Conservation (phyloP, 768 basidiomycete genomes). For the Tubosaeta sp. region DNA sequence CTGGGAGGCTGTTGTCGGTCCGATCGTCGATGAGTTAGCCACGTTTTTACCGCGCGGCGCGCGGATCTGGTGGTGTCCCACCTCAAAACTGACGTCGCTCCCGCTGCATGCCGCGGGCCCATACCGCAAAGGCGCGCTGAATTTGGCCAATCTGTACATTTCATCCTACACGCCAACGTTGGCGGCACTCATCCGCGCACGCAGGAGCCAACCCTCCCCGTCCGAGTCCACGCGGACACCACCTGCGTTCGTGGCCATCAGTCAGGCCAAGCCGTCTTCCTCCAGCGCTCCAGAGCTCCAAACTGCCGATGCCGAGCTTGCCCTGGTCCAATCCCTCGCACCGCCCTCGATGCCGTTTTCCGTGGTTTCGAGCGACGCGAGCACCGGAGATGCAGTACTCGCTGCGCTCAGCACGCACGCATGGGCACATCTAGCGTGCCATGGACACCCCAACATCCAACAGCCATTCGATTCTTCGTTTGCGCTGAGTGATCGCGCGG, state of each 20-base stretch:
- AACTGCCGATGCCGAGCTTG: slow-evolving; percentile 15
- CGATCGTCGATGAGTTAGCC: slow-evolving; percentile 14
- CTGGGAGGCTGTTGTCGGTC: slow-evolving; percentile 24
- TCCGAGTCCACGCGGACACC: not conserved
- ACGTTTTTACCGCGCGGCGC: slow-evolving; percentile 16
- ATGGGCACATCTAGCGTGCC: slow-evolving; percentile 33
- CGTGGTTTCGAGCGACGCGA: slow-evolving; percentile 8
- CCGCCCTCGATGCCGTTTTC: slow-evolving; percentile 12
- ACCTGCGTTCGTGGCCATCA: slow-evolving; percentile 16
- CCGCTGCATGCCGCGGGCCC: slow-evolving; percentile 33
- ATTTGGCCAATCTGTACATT: slow-evolving; percentile 18
- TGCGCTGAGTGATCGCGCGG: slow-evolving; percentile 17
- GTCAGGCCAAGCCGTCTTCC: slow-evolving; percentile 13
- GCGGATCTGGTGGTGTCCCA: slow-evolving; percentile 34
- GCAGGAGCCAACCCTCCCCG: not conserved
- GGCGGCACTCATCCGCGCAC: slow-evolving; percentile 24
- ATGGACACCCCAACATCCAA: slow-evolving; percentile 17
- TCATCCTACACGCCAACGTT: slow-evolving; percentile 35
- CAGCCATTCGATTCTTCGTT: slow-evolving; percentile 28
- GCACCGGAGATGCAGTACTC: slow-evolving; percentile 13
- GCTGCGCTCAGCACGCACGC: slow-evolving; percentile 13
- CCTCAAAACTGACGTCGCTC: slow-evolving; percentile 27
- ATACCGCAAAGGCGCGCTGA: slow-evolving; percentile 13
- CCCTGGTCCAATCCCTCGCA: slow-evolving; percentile 17
- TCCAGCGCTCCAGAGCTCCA: slow-evolving; percentile 8